Percentiles rank a stretch among this genome's conserved stretches.
Conservation (phyloP, 2,329 filamentous ascomycete genomes). For the Ophiostoma sp. region DNA sequence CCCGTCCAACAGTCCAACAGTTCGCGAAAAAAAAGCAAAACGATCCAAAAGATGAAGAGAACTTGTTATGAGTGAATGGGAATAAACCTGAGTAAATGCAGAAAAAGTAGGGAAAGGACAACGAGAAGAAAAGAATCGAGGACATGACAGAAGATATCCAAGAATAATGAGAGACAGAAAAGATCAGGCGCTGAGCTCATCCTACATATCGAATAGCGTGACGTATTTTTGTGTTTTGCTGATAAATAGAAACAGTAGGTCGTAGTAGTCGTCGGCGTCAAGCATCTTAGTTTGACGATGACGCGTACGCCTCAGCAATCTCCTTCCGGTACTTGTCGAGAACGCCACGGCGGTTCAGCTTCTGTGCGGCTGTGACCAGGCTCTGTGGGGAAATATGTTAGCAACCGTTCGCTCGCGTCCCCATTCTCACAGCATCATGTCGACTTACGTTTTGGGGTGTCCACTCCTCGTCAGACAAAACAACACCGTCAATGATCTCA, state of each 20-base stretch:
- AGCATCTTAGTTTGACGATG: constrained; percentile 25
- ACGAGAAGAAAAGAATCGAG: not conserved
- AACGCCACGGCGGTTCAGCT: constrained; percentile 65
- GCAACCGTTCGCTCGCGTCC: not conserved
- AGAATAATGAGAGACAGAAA: not conserved
- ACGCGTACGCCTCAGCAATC: constrained; percentile 55
- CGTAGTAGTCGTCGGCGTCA: not conserved
- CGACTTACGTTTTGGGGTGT: constrained; percentile 64
- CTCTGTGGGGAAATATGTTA: constrained; percentile 38
- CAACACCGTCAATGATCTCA: constrained; percentile 66
- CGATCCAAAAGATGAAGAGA: not conserved
- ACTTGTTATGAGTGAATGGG: constrained; percentile 2
- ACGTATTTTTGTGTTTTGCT: not conserved
- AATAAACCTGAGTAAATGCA: constrained; percentile 13
- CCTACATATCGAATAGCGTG: not conserved
- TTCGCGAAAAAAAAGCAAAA: not conserved
- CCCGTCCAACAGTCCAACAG: not conserved
- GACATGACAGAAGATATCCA: not conserved
- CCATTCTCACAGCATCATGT: too few species aligned
- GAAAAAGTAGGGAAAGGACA: not conserved
- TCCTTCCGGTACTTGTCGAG: constrained; percentile 56
- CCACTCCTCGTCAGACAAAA: constrained; percentile 68
- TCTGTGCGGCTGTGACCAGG: constrained; percentile 64
- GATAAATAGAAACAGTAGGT: not conserved
- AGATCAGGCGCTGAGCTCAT: not conserved